Percentiles rank a stretch among this genome's conserved stretches.
Evolutionary conservation across 257 asterid genomes (phyloP).

Genomic region (Jacaranda copaia): DNA sequence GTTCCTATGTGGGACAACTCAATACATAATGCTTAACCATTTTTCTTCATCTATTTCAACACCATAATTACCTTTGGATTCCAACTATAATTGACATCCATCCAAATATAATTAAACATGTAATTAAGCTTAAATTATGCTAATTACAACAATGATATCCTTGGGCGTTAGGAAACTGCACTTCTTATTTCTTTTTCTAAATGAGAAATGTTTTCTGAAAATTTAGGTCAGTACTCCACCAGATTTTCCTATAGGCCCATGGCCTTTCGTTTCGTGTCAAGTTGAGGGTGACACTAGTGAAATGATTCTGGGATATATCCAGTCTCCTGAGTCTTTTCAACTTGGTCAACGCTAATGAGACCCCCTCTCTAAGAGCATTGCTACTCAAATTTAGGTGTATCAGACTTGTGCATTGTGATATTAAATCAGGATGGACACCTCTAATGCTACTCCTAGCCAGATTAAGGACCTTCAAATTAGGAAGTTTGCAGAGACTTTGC

Average conservation of each 20-base stretch:
- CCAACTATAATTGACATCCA: no score
- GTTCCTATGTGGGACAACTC: no score
- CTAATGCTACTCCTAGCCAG: constrained; percentile 37
- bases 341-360: constrained; percentile 31
- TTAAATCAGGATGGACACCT: constrained; percentile 32
- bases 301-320: constrained; percentile 36
- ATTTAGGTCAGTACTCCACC: no score
- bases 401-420: constrained; percentile 35
- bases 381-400: constrained; percentile 36
- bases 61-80: no score
- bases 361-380: constrained; percentile 33
- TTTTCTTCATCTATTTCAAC: no score
- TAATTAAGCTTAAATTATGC: no score
- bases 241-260: no score
- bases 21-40: no score
- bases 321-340: constrained; percentile 38
- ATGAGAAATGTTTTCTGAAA: background rate
- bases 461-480: constrained; percentile 36
- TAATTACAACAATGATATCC: no score
- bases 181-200: background rate
- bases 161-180: no score
- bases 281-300: background rate
- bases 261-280: no score
- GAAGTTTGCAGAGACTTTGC: constrained; percentile 37
- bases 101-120: no score